Evolutionary conservation across 306 rosid genomes (phyloP), one percentile per base, ranked within the genome.

Genomic region (Corylus avellana): DNA sequence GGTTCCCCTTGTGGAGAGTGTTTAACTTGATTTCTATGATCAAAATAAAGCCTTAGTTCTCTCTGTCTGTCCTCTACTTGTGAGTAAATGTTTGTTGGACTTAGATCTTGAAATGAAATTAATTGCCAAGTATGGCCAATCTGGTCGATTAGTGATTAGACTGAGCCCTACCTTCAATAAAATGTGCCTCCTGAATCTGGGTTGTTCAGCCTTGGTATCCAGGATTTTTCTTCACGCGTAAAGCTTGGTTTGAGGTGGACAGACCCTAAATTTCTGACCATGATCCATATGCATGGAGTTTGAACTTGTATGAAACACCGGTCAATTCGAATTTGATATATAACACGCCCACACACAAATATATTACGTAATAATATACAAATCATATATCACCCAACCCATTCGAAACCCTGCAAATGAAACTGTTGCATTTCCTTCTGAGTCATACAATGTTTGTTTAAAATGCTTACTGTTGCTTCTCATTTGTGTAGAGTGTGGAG

Each of bases 401-500:
- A 2, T 2, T 16, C 20, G 8, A 64, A 64, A 16, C 10, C 47
- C 44, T 37, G 48, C 17, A 64, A 37, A n/a, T 18, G 44, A 16
- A 58, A 51, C 56, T 39, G 61, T 49, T 64, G 56, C 63, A 57
- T n/a, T 12, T 17, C 47, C 64, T 53, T 85, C n/a, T 78, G 17
- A 70, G 9, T 22, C 2, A 7, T 7, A 70, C 3, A 71, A n/a
- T 22, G 17, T 55, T 47, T 29, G 57, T 81, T 53, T 56, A 16
- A 75, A 63, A 12, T 79, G 35, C 80, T 79, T 63, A 69, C 48
- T 73, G 32, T 80, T 66, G 49, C 55, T 54, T 79, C 57, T 80
- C 74, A 66, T 88, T 50, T 86, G 20, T 88, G 89, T 90, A 93
- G 99, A 95, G 94, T 74, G 91, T 95, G 89, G 99, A 95, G 94